Evolutionary conservation across 306 rosid species (phyloP), one percentile per base, ranked within the genome.

Genomic region (Fragaria vesca): DNA sequence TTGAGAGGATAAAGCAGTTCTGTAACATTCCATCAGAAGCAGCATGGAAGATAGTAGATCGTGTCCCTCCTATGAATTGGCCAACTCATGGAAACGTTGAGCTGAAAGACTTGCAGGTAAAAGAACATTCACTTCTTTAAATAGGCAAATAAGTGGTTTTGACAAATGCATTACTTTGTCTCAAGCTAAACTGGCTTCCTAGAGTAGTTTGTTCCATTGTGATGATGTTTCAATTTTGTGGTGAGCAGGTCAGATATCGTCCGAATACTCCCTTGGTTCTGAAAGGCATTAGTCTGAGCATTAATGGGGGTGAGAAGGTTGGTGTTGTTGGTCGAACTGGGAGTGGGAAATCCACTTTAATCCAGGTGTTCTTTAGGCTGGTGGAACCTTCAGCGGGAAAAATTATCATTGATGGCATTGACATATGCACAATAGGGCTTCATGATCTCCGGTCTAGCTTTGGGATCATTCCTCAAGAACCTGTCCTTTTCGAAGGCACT

Each of bases 381-480:
- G 97, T 95, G 71, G 99, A 95, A 81, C 97, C 99, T 70, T 78
- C 96, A 3, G 97, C 90, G 73, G 99, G 99, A 52, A 89, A 68
- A 79, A 92, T 95, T 66, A 86, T 93, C 71, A 87, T 95, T 11
- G 99, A 95, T 13, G 96, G 86, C 82, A 85, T 95, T 21, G 99
- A 95, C 83, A 93, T 86, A 66, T 62, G 85, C 11, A 71, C 47
- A 18, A 75, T 95, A 36, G 99, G 99, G 16, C 99, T 95, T 85
- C 99, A 95, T 69, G 97, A 95, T 78, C 91, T 95, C 26, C 82
- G 98, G 77, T 92, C 98, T 62, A 90, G 99, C 7, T 93, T 95
- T 3, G 96, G 99, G 30, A 95, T 93, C 85, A 95, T 95, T 78
- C 99, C 99, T 73, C 99, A 95, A 81, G 99, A 95, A 72, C 99